A percentile compares a stretch with the other conserved stretches of the same genome.
These are phyloP conservation scores for Hirsutella thompsonii DNA, from an alignment of 2,329 filamentous ascomycete genomes.

Conservation along the genomic window DNA sequence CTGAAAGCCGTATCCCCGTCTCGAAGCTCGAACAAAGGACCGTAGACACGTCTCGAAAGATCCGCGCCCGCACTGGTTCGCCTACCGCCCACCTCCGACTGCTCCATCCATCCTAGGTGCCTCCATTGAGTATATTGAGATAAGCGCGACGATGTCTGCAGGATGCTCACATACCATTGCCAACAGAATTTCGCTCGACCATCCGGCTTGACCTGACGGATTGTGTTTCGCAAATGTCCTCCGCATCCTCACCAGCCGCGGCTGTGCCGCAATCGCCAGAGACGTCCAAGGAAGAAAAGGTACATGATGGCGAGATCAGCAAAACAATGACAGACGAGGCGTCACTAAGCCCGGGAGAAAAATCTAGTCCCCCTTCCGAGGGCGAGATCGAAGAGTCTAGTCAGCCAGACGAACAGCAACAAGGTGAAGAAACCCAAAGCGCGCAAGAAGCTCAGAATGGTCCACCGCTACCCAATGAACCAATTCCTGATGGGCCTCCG, in stretches of 20 bases:
- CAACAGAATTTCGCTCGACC: background rate
- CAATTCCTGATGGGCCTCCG: constrained; percentile 19
- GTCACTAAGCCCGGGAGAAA: constrained; percentile 1
- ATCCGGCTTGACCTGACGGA: background rate
- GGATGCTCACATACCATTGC: constrained; percentile 20
- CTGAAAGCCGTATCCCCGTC: background rate
- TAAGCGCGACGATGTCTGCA: constrained; percentile 13
- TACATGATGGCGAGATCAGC: constrained; percentile 7
- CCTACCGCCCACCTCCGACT: constrained; percentile 6
- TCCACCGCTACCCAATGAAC: constrained; percentile 24
- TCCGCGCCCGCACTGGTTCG: background rate
- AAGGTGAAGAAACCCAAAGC: constrained; percentile 2
- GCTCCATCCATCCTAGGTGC: constrained; percentile 19
- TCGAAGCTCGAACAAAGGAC: background rate
- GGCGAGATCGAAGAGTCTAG: background rate
- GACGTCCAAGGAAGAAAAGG: constrained; percentile 3
- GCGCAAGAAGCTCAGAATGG: constrained; percentile 7
- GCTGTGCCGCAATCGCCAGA: constrained; percentile 5
- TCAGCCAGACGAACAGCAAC: background rate
- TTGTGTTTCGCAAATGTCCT: constrained; percentile 1
- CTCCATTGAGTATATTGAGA: constrained; percentile 21
- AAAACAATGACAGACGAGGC: constrained; percentile 2
- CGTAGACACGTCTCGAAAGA: background rate
- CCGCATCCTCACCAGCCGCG: constrained; percentile 4
- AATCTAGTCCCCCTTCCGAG: background rate